phyloP scores from a whole-genome alignment of 176 grass and related monocot genomes.

The Saccharum spontaneum region DNA sequence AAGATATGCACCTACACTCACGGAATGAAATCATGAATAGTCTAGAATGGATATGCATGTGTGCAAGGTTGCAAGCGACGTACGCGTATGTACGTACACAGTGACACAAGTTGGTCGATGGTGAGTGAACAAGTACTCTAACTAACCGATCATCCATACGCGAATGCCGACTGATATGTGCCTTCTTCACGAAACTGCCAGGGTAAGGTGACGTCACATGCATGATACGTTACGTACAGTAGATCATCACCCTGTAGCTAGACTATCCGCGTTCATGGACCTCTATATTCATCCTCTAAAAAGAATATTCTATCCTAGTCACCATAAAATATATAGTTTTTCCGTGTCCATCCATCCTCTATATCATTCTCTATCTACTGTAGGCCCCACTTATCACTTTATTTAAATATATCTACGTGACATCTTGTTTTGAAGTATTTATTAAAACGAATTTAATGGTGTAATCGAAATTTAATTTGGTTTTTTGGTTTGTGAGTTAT shows the following conservation, averaged over 20 bases:
- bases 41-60: not conserved
- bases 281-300: too few relatives aligned
- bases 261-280: too few relatives aligned
- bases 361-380: too few relatives aligned
- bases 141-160: constrained; percentile 1
- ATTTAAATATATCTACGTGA: too few relatives aligned
- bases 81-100: not conserved
- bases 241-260: not conserved
- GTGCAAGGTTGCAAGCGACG: not conserved
- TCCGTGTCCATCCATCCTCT: too few relatives aligned
- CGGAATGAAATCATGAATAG: not conserved
- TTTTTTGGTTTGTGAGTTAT: too few relatives aligned
- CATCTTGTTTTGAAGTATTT: too few relatives aligned
- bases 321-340: too few relatives aligned
- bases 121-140: not conserved
- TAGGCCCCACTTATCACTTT: too few relatives aligned
- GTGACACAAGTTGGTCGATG: not conserved
- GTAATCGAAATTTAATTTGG: too few relatives aligned
- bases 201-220: not conserved
- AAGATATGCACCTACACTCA: constrained; percentile 32
- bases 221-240: not conserved
- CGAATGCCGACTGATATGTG: not conserved
- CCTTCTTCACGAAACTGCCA: not conserved
- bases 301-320: too few relatives aligned
- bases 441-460: too few relatives aligned